Evolutionary conservation across 371 early-diverging fungal species (phyloP).

Genomic region (Cladochytrium tenue): DNA sequence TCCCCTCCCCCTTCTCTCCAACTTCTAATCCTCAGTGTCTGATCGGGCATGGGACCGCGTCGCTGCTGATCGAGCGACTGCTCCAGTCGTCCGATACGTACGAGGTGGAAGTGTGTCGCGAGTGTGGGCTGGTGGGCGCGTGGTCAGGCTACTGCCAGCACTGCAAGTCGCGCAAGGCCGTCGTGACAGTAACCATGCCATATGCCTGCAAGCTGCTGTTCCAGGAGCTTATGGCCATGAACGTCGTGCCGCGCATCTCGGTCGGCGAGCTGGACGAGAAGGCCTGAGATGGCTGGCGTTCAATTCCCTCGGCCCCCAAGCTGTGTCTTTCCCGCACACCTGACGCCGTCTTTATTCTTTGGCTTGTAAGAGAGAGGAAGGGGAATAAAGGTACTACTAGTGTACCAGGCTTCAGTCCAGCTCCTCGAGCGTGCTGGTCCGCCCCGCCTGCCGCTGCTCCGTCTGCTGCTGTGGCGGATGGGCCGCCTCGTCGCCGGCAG

Average conservation of each 20-base stretch:
- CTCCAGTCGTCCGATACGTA: slow-evolving; percentile 95
- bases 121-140: slow-evolving; percentile 93
- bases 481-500: too few species aligned
- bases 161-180: slow-evolving; percentile 84
- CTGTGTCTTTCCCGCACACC: too few species aligned
- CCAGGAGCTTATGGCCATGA: slow-evolving; percentile 97
- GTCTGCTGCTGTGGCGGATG: too few species aligned
- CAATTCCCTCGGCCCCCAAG: too few species aligned
- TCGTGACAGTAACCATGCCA: slow-evolving; percentile 92
- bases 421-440: too few species aligned
- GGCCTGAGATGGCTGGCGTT: too few species aligned
- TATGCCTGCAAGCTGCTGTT: slow-evolving; percentile 95
- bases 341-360: too few species aligned
- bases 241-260: slow-evolving; percentile 82
- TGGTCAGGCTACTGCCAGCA: slow-evolving; percentile 86
- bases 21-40: slow-evolving; percentile 57
- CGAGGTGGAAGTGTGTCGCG: slow-evolving; percentile 87
- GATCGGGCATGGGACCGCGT: slow-evolving; percentile 96
- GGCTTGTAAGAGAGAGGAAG: too few species aligned
- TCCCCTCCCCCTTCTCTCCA: background rate
- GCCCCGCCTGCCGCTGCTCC: too few species aligned
- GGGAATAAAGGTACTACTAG: too few species aligned
- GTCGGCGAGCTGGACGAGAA: slow-evolving; percentile 28
- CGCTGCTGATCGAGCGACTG: slow-evolving; percentile 91
- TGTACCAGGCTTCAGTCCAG: too few species aligned